These are phyloP conservation scores for Vitis cinerea DNA, from an alignment of 164 flowering plant species.

Conservation along the genomic window DNA sequence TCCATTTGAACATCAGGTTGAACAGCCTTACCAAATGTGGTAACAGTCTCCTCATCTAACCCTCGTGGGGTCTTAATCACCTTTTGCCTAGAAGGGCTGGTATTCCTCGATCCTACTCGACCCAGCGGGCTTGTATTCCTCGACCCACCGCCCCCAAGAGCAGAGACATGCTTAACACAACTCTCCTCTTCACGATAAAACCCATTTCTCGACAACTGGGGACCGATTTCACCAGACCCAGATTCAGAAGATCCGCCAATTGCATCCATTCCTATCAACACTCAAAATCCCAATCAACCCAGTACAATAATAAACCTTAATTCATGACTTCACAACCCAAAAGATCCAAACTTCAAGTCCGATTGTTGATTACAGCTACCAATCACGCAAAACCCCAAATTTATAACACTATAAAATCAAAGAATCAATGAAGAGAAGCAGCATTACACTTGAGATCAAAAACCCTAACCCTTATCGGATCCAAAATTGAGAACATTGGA, in stretches of 20 bases:
- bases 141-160: slow-evolving; percentile 44
- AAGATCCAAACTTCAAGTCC: slow-evolving; percentile 11
- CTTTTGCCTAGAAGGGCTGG: slow-evolving; percentile 85
- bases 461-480: slow-evolving; percentile 10
- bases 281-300: slow-evolving; percentile 14
- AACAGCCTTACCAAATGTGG: slow-evolving; percentile 57
- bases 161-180: slow-evolving; percentile 34
- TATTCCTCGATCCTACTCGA: slow-evolving; percentile 68
- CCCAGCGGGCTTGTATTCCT: slow-evolving; percentile 74
- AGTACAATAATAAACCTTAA: slow-evolving; percentile 1
- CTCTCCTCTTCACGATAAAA: slow-evolving; percentile 35
- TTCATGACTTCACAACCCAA: not conserved
- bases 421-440: not conserved
- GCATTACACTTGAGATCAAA: slow-evolving; percentile 31
- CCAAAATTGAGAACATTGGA: slow-evolving; percentile 3
- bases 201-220: slow-evolving; percentile 19
- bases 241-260: slow-evolving; percentile 41
- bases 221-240: slow-evolving; percentile 24
- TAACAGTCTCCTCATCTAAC: slow-evolving; percentile 77
- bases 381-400: slow-evolving; percentile 8
- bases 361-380: slow-evolving; percentile 2
- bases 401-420: not conserved
- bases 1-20: slow-evolving; percentile 87
- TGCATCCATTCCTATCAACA: slow-evolving; percentile 29
- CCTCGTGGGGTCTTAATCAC: slow-evolving; percentile 86